These are phyloP conservation scores for Picea engelmannii DNA, from an alignment of 83 land plant species.

Conservation along the genomic window DNA sequence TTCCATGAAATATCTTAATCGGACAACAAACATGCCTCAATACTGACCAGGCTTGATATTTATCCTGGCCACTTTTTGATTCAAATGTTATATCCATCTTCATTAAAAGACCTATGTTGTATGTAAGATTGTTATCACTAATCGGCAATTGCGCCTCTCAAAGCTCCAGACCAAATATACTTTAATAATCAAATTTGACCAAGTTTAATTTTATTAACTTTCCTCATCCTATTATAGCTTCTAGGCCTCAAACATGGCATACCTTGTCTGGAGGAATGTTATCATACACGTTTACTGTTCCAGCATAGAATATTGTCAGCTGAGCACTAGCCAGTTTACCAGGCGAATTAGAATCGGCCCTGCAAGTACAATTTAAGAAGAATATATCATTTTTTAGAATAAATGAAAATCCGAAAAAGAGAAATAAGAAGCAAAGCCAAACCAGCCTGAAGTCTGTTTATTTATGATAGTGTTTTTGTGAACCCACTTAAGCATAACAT, in stretches of 20 bases:
- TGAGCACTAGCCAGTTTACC: slow-evolving; percentile 11
- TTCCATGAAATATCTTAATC: too few species aligned
- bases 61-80: too few species aligned
- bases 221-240: neutral
- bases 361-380: slow-evolving; percentile 3
- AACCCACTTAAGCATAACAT: neutral
- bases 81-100: too few species aligned
- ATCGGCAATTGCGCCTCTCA: neutral
- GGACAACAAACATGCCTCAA: too few species aligned
- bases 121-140: neutral
- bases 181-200: neutral
- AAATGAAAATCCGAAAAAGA: neutral
- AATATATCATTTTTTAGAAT: neutral
- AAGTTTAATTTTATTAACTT: neutral
- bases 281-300: slow-evolving; percentile 26
- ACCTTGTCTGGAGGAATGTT: slow-evolving; percentile 30
- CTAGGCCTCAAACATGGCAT: neutral
- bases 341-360: slow-evolving; percentile 1
- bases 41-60: too few species aligned
- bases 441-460: neutral
- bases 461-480: neutral
- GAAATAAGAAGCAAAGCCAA: neutral
- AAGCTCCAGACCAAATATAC: neutral
- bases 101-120: too few species aligned
- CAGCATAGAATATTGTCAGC: slow-evolving; percentile 29